Evolutionary conservation across 2,329 filamentous ascomycete species (phyloP).

Genomic region (Neopestalotiopsis clavispora): DNA sequence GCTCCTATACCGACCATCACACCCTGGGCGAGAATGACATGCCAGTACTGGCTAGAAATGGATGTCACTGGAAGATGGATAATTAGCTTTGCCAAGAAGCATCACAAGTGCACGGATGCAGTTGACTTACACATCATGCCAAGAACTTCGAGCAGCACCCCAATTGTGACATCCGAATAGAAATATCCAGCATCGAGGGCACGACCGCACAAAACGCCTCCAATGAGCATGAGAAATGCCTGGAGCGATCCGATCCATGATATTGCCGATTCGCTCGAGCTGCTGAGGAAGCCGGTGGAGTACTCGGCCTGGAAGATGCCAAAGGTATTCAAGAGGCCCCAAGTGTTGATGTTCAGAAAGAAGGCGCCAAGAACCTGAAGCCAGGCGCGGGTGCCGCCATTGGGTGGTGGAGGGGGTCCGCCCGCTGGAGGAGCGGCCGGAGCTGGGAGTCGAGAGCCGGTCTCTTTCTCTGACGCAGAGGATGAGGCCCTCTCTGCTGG

Average conservation of each 20-base stretch:
- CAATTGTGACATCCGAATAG: slow-evolving; percentile 34
- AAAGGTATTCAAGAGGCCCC: slow-evolving; percentile 3
- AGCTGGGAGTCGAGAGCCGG: neutral
- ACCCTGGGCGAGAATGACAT: slow-evolving; percentile 56
- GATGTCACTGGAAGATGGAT: slow-evolving; percentile 44
- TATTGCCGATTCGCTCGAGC: slow-evolving; percentile 35
- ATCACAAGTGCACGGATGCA: neutral
- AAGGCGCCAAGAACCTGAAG: slow-evolving; percentile 1
- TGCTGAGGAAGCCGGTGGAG: neutral
- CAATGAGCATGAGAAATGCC: slow-evolving; percentile 55
- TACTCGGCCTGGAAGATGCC: slow-evolving; percentile 9
- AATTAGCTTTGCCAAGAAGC: neutral
- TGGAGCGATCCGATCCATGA: slow-evolving; percentile 59
- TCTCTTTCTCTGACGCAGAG: neutral
- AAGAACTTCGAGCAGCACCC: slow-evolving; percentile 48
- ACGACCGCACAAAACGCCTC: slow-evolving; percentile 55
- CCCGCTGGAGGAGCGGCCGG: neutral
- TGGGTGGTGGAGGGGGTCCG: neutral
- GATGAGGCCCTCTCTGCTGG: neutral
- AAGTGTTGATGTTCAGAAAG: slow-evolving; percentile 1
- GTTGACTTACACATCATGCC: slow-evolving; percentile 45
- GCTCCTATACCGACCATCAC: slow-evolving; percentile 51
- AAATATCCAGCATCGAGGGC: slow-evolving; percentile 59
- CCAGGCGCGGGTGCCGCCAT: neutral
- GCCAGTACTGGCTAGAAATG: slow-evolving; percentile 53